Base-by-base conservation (phyloP, 306 rosid species). In the Casuarina equisetifolia region DNA sequence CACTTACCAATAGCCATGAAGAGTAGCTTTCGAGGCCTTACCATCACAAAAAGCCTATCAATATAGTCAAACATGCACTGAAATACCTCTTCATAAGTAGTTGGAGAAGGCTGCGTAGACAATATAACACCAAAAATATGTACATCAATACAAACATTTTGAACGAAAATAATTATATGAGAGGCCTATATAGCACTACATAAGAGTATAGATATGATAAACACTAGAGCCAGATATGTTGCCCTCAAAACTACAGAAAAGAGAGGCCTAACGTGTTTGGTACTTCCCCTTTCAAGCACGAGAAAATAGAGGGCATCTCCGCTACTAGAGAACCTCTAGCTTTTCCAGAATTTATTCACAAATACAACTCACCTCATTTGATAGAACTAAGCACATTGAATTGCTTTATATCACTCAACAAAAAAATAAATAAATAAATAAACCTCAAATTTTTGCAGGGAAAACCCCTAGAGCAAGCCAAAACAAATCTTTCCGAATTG, bases 1-100 rank as follows among this genome's bases (percentile, higher is more conserved):
- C 55, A 82, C 99, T 69, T 85, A 96, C 99, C 99, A 64, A 96
- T 92, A 32, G 99, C 99, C 99, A 96, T 92, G 78, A 74, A 96
- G 50, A 96, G 87, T 62, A 96, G 86, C 88, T 96, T 96, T 77
- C 99, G 86, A 53, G 99, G 99, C 43, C 99, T 94, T 75, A 96
- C 99, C 91, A 96, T 96, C 76, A 79, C 84, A 70, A 92, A 96
- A 46, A 96, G 86, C 80, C 98, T 87, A 44, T 96, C 99, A 75
- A 96, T 96, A 78, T 96, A 96, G 76, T 92, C 98, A 61, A 96
- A 92, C 96, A 96, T 96, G 69, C 96, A 91, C 84, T 91, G 88
- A 74, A 96, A 96, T 74, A 96, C 99, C 87, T 93, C 99, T 12
- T 80, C 89, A 17, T 77, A 96, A 1, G 94, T 87, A 0, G 90